Percentiles rank a stretch among this genome's conserved stretches.
Evolutionary conservation across 352 stramenopile species (phyloP).

Genomic region (Halophytophthora polymorphica): DNA sequence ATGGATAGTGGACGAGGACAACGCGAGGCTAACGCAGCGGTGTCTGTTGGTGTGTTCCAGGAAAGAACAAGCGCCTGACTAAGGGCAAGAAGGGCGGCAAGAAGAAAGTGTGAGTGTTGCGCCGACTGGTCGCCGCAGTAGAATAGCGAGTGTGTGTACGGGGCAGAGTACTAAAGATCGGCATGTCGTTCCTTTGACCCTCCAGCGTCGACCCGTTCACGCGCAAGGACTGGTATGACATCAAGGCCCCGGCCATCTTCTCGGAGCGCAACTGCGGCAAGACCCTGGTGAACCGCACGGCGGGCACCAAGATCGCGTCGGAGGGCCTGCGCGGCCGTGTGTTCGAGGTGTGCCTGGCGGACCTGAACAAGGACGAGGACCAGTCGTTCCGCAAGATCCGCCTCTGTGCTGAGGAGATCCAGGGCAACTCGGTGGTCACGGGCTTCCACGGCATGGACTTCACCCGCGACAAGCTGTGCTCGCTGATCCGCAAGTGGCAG

Average conservation of each 20-base stretch:
- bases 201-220: conserved; percentile 96
- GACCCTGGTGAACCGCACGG: conserved; percentile 98
- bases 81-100: conserved; percentile 92
- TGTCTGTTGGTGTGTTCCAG: conserved; percentile 28
- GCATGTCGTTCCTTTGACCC: conserved; percentile 6
- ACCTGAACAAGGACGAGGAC: conserved; percentile 99
- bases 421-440: conserved; percentile 84
- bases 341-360: conserved; percentile 98
- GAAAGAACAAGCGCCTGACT: conserved; percentile 91
- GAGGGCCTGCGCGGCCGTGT: conserved; percentile 98
- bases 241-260: conserved; percentile 99
- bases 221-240: conserved; percentile 97
- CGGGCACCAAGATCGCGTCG: conserved; percentile 96
- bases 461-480: conserved; percentile 99
- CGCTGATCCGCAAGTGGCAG: conserved; percentile 99
- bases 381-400: conserved; percentile 98
- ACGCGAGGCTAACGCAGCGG: conserved; percentile 16
- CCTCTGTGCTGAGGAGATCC: conserved; percentile 98
- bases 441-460: conserved; percentile 93
- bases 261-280: conserved; percentile 96
- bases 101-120: conserved; percentile 85
- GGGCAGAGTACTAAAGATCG: conserved; percentile 1
- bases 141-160: not conserved
- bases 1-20: not conserved
- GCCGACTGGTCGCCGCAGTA: no score